Percentiles rank a stretch among this genome's conserved stretches.
Conservation (phyloP, 148 eudicot genomes). For the Silene conica region DNA sequence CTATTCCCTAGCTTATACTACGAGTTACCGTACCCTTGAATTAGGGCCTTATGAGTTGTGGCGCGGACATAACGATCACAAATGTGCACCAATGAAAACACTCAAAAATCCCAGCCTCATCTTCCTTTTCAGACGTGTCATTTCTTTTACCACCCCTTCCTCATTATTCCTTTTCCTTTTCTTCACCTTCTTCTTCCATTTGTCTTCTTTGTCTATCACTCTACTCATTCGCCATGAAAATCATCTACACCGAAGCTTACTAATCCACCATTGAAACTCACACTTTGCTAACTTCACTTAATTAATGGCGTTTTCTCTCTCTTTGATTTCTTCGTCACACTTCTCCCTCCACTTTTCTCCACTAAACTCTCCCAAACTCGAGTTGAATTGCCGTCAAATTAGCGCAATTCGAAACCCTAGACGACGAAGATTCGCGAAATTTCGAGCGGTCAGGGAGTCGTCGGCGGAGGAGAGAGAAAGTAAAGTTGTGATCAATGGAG, state of each 20-base stretch:
- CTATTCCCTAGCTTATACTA: no score
- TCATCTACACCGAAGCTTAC: background rate
- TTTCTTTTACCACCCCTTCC: background rate
- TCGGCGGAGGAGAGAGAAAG: constrained; percentile 40
- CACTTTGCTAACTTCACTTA: background rate
- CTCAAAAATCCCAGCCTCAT: constrained; percentile 28
- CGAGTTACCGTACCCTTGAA: no score
- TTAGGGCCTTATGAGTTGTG: background rate
- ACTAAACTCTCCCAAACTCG: background rate
- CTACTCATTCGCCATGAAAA: constrained; percentile 12
- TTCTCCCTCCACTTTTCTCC: constrained; percentile 12
- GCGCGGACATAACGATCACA: constrained; percentile 4
- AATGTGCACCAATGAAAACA: constrained; percentile 32
- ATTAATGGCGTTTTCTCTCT: constrained; percentile 39
- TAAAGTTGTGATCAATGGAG: constrained; percentile 33
- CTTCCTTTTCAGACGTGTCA: constrained; percentile 34
- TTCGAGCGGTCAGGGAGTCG: constrained; percentile 38
- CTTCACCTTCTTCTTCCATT: background rate
- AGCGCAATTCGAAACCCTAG: constrained; percentile 18
- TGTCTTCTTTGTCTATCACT: background rate
- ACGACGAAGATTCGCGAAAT: background rate
- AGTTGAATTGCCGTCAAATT: constrained; percentile 6
- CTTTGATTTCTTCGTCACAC: constrained; percentile 11
- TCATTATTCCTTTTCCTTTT: background rate
- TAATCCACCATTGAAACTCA: background rate